phyloP scores from a whole-genome alignment of 2,329 filamentous ascomycete genomes.

The Lasiodiplodia sp. region DNA sequence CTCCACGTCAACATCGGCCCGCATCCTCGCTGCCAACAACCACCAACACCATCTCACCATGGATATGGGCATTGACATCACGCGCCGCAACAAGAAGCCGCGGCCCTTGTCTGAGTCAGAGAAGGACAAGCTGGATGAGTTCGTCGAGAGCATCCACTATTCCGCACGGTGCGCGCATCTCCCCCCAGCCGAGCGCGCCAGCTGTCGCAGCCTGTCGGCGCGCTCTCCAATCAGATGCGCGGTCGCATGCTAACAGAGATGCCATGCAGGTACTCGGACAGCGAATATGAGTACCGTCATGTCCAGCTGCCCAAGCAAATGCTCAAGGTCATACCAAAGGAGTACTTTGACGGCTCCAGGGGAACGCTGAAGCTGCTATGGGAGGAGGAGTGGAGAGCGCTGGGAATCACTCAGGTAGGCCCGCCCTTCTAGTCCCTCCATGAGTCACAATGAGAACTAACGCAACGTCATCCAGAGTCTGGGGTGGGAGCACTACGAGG shows the following conservation, averaged over 20 bases:
- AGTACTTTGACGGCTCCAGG: conserved; percentile 88
- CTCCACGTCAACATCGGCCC: conserved; percentile 10
- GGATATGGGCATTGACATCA: conserved; percentile 75
- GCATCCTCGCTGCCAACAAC: conserved; percentile 21
- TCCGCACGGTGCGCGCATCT: conserved; percentile 74
- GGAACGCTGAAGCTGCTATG: conserved; percentile 95
- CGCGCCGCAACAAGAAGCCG: conserved; percentile 85
- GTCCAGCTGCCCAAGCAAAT: conserved; percentile 98
- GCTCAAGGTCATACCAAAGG: conserved; percentile 95
- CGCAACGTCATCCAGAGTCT: conserved; percentile 71
- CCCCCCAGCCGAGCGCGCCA: background rate
- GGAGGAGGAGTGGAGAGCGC: conserved; percentile 97
- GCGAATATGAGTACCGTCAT: conserved; percentile 94
- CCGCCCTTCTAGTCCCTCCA: background rate
- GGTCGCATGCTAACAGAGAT: conserved; percentile 31
- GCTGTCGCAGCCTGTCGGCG: conserved; percentile 21
- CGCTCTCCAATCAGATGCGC: background rate
- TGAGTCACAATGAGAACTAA: conserved; percentile 20
- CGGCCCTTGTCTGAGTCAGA: conserved; percentile 82
- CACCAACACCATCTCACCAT: conserved; percentile 16
- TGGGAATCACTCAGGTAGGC: conserved; percentile 92
- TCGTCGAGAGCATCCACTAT: conserved; percentile 93
- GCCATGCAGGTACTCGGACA: conserved; percentile 81
- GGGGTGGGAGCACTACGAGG: conserved; percentile 99
- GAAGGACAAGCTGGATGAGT: conserved; percentile 85